Conservation (phyloP, 2,329 filamentous ascomycete species). For the Cladosporium oxysporum region DNA sequence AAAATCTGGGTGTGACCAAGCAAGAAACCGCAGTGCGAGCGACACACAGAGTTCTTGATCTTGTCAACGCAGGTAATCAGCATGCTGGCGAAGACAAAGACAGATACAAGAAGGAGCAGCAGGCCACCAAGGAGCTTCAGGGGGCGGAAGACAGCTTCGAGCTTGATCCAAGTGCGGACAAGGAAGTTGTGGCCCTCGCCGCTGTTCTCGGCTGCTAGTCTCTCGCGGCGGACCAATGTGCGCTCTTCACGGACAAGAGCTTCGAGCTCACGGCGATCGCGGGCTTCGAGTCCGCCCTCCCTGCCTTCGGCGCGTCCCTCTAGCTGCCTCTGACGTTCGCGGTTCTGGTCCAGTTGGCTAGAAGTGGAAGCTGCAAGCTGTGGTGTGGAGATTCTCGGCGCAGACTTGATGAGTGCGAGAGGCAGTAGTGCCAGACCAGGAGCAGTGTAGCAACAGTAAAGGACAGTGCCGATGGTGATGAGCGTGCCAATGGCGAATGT, state of each 20-base stretch:
- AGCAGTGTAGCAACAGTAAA: slow-evolving; percentile 88
- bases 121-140: slow-evolving; percentile 86
- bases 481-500: slow-evolving; percentile 89
- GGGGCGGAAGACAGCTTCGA: slow-evolving; percentile 80
- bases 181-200: slow-evolving; percentile 76
- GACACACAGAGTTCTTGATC: slow-evolving; percentile 91
- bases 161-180: slow-evolving; percentile 74
- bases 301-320: slow-evolving; percentile 81
- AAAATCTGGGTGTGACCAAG: slow-evolving; percentile 86
- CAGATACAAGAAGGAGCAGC: slow-evolving; percentile 69
- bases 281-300: slow-evolving; percentile 71
- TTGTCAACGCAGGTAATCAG: slow-evolving; percentile 95
- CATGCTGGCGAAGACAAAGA: slow-evolving; percentile 87
- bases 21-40: slow-evolving; percentile 86
- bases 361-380: slow-evolving; percentile 75
- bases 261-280: slow-evolving; percentile 87
- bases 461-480: slow-evolving; percentile 78
- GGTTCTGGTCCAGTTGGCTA: slow-evolving; percentile 80
- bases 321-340: slow-evolving; percentile 87
- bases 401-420: slow-evolving; percentile 87
- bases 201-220: slow-evolving; percentile 78
- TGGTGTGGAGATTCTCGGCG: slow-evolving; percentile 80
- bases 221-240: slow-evolving; percentile 84
- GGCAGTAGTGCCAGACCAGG: slow-evolving; percentile 86
- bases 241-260: slow-evolving; percentile 85